Evolutionary conservation across 495 filamentous ascomycete genomes (phyloP).

Genomic region (Xylaria flabelliformis): DNA sequence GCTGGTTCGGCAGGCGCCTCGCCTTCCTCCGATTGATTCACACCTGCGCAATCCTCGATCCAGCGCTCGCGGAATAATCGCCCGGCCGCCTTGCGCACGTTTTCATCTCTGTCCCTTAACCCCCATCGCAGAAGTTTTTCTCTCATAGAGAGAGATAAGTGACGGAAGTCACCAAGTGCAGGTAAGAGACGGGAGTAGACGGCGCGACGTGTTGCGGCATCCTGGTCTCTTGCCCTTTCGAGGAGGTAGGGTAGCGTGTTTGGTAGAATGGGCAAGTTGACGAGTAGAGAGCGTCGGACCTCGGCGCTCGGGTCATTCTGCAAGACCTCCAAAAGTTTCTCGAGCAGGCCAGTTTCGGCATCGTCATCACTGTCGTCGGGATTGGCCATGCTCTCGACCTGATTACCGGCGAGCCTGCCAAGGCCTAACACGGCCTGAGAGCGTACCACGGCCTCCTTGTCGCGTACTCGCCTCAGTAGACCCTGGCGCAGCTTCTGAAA

Average conservation of each 20-base stretch:
- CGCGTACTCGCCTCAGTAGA: constrained; percentile 81
- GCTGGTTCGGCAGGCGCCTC: constrained; percentile 58
- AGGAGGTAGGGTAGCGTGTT: constrained; percentile 88
- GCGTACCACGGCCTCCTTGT: constrained; percentile 90
- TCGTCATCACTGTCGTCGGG: constrained; percentile 69
- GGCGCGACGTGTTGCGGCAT: constrained; percentile 79
- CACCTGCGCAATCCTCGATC: constrained; percentile 91
- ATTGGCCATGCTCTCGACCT: constrained; percentile 73
- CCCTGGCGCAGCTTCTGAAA: constrained; percentile 79
- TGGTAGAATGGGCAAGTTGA: constrained; percentile 84
- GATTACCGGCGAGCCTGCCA: constrained; percentile 81
- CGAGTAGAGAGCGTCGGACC: constrained; percentile 83
- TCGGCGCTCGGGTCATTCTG: constrained; percentile 96
- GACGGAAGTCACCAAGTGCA: constrained; percentile 91
- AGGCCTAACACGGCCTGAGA: constrained; percentile 94
- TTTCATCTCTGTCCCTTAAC: constrained; percentile 91
- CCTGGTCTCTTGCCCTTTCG: constrained; percentile 88
- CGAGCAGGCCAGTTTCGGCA: constrained; percentile 65
- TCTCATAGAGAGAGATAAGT: constrained; percentile 92
- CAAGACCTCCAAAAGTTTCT: constrained; percentile 87
- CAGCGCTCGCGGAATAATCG: constrained; percentile 92
- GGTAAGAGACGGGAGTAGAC: constrained; percentile 90
- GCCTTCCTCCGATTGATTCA: constrained; percentile 53
- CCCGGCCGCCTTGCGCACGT: constrained; percentile 87
- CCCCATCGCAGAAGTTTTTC: constrained; percentile 97